Evolutionary conservation across 2,329 filamentous ascomycete species (phyloP).

Genomic region (Trichoderma citrinoviride): DNA sequence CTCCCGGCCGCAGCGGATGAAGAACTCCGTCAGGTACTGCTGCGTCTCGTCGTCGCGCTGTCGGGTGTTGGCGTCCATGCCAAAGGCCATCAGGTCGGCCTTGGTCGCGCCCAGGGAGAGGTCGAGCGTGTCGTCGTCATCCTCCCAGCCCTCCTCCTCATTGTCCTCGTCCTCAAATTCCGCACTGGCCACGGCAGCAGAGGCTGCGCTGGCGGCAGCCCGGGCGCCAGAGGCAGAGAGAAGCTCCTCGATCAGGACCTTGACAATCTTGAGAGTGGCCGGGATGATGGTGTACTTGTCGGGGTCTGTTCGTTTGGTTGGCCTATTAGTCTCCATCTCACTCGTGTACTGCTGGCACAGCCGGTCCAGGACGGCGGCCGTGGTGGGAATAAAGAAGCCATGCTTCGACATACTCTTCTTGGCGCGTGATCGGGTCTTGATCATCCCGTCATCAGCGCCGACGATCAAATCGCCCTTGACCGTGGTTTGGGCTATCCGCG

Average conservation of each 20-base stretch:
- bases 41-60: constrained; percentile 89
- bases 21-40: constrained; percentile 79
- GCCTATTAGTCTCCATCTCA: constrained; percentile 30
- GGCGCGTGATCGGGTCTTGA: constrained; percentile 90
- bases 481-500: constrained; percentile 71
- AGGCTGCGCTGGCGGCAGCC: constrained; percentile 59
- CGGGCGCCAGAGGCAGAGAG: constrained; percentile 71
- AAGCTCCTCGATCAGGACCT: constrained; percentile 91
- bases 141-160: constrained; percentile 84
- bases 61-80: constrained; percentile 58
- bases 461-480: constrained; percentile 93
- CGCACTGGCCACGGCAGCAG: constrained; percentile 59
- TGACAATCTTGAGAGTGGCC: constrained; percentile 90
- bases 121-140: constrained; percentile 73
- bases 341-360: constrained; percentile 26
- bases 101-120: constrained; percentile 68
- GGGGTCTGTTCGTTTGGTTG: constrained; percentile 57
- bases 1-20: constrained; percentile 58
- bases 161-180: constrained; percentile 64
- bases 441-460: constrained; percentile 67
- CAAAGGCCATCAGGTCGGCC: constrained; percentile 76
- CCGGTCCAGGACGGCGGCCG: constrained; percentile 23
- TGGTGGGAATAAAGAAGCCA: constrained; percentile 24
- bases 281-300: constrained; percentile 86
- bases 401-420: constrained; percentile 62